These are phyloP conservation scores for Pseudopithomyces maydicus DNA, from an alignment of 2,329 filamentous ascomycete species.

Conservation along the genomic window DNA sequence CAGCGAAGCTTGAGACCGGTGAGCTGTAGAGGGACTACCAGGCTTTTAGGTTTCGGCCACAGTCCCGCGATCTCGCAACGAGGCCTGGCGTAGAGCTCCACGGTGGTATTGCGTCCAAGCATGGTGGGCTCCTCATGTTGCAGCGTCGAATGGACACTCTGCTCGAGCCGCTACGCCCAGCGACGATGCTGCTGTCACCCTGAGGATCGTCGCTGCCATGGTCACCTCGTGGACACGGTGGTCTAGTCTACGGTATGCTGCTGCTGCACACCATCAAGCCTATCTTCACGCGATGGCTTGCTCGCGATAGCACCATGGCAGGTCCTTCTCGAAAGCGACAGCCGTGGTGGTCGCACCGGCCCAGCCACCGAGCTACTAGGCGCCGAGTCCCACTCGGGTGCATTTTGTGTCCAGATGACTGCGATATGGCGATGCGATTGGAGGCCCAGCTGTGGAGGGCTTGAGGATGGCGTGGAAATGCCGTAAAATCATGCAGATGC, in stretches of 20 bases:
- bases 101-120: conserved; percentile 5
- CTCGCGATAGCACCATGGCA: conserved; percentile 13
- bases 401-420: conserved; percentile 34
- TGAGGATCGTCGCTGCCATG: conserved; percentile 14
- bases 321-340: conserved; percentile 12
- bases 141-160: conserved; percentile 16
- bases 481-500: conserved; percentile 37
- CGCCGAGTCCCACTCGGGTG: conserved; percentile 37
- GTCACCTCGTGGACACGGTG: conserved; percentile 17
- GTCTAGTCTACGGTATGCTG: neutral
- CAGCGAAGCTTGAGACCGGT: neutral
- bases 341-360: conserved; percentile 27
- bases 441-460: conserved; percentile 9
- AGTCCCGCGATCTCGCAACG: conserved; percentile 5
- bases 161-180: conserved; percentile 33
- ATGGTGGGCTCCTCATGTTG: conserved; percentile 8
- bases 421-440: conserved; percentile 22
- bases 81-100: conserved; percentile 4
- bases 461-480: conserved; percentile 23
- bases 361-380: conserved; percentile 38
- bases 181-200: conserved; percentile 13
- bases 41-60: conserved; percentile 9
- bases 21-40: neutral
- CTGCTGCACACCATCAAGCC: conserved; percentile 34
- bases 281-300: conserved; percentile 23